phyloP scores from a whole-genome alignment of 2,329 filamentous ascomycete genomes.

The Fusarium mundagurra region DNA sequence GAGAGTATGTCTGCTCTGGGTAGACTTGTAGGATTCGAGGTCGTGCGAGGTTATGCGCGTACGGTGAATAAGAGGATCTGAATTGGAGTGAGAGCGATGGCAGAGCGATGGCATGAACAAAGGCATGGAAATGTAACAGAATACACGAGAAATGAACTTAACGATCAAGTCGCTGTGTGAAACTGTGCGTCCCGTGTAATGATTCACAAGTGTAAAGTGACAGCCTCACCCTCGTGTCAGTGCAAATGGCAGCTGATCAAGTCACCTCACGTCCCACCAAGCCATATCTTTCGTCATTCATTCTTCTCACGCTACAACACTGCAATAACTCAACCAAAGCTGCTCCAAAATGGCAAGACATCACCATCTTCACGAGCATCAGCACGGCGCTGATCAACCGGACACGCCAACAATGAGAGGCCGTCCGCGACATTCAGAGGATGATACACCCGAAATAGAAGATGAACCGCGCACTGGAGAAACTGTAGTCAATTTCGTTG shows the following conservation, averaged over 20 bases:
- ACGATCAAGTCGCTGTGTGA: neutral
- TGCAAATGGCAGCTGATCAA: neutral
- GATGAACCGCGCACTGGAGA: neutral
- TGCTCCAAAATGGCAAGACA: neutral
- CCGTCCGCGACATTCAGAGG: neutral
- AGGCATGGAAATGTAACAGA: neutral
- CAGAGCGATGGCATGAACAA: neutral
- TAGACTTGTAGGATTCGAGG: neutral
- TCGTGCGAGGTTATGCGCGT: neutral
- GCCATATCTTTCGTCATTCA: neutral
- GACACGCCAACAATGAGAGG: neutral
- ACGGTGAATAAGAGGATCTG: neutral
- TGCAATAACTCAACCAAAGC: neutral
- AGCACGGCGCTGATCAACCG: neutral
- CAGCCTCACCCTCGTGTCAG: neutral
- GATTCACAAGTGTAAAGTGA: neutral
- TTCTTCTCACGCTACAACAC: neutral
- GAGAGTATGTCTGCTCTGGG: neutral
- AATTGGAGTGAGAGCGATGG: accelerated
- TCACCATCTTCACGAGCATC: neutral
- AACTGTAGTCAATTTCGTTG: neutral
- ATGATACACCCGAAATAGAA: accelerated
- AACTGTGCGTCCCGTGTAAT: neutral
- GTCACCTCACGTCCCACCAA: neutral
- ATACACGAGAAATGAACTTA: accelerated